Percentiles rank a stretch among this genome's conserved stretches.
phyloP scores from a whole-genome alignment of 345 rosid genomes.

The Melaleuca alternifolia region DNA sequence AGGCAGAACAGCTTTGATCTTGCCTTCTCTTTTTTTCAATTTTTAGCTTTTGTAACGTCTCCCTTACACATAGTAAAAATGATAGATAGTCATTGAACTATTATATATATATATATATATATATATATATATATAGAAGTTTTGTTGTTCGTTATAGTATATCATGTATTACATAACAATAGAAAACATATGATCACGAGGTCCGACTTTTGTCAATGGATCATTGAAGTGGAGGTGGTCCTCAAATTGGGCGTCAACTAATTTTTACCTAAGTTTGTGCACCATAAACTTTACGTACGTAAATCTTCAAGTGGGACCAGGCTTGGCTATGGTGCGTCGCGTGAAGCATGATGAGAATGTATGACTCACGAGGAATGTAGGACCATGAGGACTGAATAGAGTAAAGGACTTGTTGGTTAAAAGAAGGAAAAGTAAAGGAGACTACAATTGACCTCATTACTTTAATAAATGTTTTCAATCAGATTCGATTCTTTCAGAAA shows the following conservation, averaged over 20 bases:
- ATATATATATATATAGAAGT: no score
- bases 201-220: not conserved
- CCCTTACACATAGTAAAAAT: not conserved
- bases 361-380: not conserved
- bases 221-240: not conserved
- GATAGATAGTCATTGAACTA: not conserved
- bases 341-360: not conserved
- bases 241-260: not conserved
- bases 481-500: not conserved
- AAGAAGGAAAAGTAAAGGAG: not conserved
- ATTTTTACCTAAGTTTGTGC: not conserved
- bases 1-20: not conserved
- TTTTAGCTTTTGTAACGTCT: not conserved
- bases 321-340: not conserved
- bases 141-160: not conserved
- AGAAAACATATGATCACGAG: not conserved
- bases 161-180: not conserved
- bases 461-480: not conserved
- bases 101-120: no score
- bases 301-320: not conserved
- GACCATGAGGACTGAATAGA: not conserved
- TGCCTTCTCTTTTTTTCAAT: not conserved
- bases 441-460: not conserved
- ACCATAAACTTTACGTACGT: not conserved
- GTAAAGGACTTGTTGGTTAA: not conserved